A percentile compares a stretch with the other conserved stretches of the same genome.
phyloP scores from a whole-genome alignment of 2,329 filamentous ascomycete species.

The Septoria petroselini region DNA sequence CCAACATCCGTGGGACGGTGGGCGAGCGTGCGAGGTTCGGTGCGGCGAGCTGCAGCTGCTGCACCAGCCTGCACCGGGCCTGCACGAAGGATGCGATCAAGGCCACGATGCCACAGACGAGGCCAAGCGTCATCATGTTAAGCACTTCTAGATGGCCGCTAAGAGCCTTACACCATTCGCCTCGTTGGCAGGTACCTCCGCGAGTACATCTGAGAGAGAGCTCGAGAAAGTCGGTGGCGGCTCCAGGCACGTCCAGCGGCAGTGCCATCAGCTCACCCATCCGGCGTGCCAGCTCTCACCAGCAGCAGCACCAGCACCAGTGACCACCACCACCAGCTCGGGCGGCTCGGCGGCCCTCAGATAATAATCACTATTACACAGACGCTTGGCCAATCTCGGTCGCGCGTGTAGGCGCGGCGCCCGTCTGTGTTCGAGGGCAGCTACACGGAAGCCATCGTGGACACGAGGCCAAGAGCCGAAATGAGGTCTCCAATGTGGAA shows the following conservation, averaged over 20 bases:
- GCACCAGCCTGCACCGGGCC: too few species aligned
- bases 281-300: neutral
- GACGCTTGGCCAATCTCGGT: slow-evolving; percentile 24
- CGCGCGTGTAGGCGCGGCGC: slow-evolving; percentile 10
- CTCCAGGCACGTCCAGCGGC: neutral
- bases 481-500: slow-evolving; percentile 18
- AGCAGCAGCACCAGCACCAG: too few species aligned
- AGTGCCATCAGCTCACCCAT: neutral
- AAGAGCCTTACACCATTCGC: slow-evolving; percentile 3
- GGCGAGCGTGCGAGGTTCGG: slow-evolving; percentile 2
- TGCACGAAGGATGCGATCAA: neutral
- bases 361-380: slow-evolving; percentile 16
- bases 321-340: too few species aligned
- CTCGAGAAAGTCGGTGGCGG: neutral
- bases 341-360: neutral
- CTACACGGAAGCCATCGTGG: slow-evolving; percentile 17
- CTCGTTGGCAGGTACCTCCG: slow-evolving; percentile 1
- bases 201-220: neutral
- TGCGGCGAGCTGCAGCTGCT: slow-evolving; percentile 9
- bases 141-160: slow-evolving; percentile 7
- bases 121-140: slow-evolving; percentile 9
- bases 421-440: slow-evolving; percentile 9
- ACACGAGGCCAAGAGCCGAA: slow-evolving; percentile 26
- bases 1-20: neutral
- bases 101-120: neutral